These are phyloP conservation scores for Fusarium sulawesiense DNA, from an alignment of 2,329 filamentous ascomycete genomes.

Conservation along the genomic window DNA sequence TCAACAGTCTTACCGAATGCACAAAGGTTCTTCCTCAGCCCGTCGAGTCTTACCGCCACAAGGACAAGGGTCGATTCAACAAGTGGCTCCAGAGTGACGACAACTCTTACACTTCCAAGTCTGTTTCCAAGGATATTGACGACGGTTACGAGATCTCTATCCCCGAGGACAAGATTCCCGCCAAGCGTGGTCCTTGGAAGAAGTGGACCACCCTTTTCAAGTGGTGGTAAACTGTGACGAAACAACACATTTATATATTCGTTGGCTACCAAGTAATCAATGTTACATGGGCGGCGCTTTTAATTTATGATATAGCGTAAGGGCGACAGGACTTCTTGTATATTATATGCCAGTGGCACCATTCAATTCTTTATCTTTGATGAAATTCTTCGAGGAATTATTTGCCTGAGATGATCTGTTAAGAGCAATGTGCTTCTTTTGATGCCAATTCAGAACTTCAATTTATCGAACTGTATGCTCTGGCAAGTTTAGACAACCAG, in stretches of 20 bases:
- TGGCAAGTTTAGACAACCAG: too few species aligned
- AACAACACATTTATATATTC: not conserved
- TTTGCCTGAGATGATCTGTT: not conserved
- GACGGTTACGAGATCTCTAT: constrained; percentile 41
- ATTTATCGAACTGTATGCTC: too few species aligned
- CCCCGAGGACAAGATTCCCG: constrained; percentile 41
- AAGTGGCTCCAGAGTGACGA: constrained; percentile 47
- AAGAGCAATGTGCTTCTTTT: too few species aligned
- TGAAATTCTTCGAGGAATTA: not conserved
- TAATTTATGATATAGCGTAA: constrained; percentile 14
- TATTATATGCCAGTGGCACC: constrained; percentile 9
- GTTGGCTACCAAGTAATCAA: not conserved
- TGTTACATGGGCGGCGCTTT: constrained; percentile 2
- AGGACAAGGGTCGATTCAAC: constrained; percentile 40
- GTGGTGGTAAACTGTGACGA: constrained; percentile 27
- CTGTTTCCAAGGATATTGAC: constrained; percentile 39
- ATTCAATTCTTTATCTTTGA: constrained; percentile 11
- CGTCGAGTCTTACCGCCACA: constrained; percentile 25
- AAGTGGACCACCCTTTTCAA: constrained; percentile 20
- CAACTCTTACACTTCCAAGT: constrained; percentile 44
- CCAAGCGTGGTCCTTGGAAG: constrained; percentile 28
- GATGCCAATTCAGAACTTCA: too few species aligned
- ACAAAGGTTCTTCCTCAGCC: constrained; percentile 61
- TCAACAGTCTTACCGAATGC: constrained; percentile 67
- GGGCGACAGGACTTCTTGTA: constrained; percentile 17